A percentile compares a stretch with the other conserved stretches of the same genome.
Evolutionary conservation across 2,329 filamentous ascomycete species (phyloP).

Genomic region (Fusarium fujikuroi): DNA sequence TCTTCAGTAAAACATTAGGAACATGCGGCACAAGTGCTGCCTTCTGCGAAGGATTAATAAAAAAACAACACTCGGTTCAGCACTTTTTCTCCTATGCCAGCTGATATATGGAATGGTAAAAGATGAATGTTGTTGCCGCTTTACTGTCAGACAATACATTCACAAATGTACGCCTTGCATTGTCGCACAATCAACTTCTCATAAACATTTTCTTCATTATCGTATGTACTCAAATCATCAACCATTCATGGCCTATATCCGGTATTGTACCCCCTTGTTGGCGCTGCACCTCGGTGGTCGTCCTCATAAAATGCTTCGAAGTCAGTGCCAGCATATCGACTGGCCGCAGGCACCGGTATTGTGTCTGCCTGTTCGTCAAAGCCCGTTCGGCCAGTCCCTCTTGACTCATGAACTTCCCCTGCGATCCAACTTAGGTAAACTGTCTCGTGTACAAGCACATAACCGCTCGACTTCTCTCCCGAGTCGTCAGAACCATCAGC

Average conservation of each 20-base stretch:
- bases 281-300: constrained; percentile 7
- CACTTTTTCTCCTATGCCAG: rapidly evolving
- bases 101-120: not conserved
- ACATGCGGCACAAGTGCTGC: rapidly evolving
- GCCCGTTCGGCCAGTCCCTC: constrained; percentile 9
- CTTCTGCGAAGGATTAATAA: not conserved
- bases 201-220: not conserved
- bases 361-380: constrained; percentile 14
- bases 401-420: constrained; percentile 41
- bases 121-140: not conserved
- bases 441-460: constrained; percentile 52
- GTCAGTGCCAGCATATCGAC: constrained; percentile 39
- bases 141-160: rapidly evolving
- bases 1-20: not conserved
- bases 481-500: constrained; percentile 30
- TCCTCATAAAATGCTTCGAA: constrained; percentile 39
- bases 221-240: not conserved
- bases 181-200: not conserved
- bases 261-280: constrained; percentile 24
- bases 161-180: rapidly evolving
- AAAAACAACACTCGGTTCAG: not conserved
- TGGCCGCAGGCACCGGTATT: constrained; percentile 5
- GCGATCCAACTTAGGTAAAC: constrained; percentile 51
- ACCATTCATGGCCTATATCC: constrained; percentile 18
- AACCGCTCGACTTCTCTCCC: constrained; percentile 38